These are phyloP conservation scores for Pythium monospermum DNA, from an alignment of 352 stramenopile genomes.

Conservation along the genomic window DNA sequence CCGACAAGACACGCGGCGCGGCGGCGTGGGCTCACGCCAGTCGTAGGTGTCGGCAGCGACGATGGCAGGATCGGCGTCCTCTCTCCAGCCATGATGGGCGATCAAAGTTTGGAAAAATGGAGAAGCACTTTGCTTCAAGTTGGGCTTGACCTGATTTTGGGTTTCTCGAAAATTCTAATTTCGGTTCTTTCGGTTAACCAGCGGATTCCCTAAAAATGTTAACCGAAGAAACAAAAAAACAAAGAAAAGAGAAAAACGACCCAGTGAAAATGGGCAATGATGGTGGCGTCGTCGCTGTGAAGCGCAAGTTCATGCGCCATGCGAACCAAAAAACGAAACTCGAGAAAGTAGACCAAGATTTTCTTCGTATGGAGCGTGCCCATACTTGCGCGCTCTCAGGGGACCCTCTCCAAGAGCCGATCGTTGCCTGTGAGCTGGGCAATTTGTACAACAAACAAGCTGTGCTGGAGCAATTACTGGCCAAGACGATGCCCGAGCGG, in stretches of 20 bases:
- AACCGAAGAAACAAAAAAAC: not conserved
- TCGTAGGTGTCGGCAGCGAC: not conserved
- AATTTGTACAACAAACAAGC: slow-evolving; percentile 93
- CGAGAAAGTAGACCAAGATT: slow-evolving; percentile 64
- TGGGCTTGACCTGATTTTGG: too few species aligned
- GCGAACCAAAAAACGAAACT: slow-evolving; percentile 64
- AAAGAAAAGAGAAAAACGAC: too few species aligned
- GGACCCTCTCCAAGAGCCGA: slow-evolving; percentile 71
- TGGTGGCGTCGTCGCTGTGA: slow-evolving; percentile 91
- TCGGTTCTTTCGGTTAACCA: too few species aligned
- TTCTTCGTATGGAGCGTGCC: slow-evolving; percentile 48
- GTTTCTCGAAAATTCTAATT: too few species aligned
- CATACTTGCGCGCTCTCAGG: slow-evolving; percentile 80
- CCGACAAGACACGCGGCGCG: slow-evolving; percentile 8
- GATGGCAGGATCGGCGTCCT: slow-evolving; percentile 15
- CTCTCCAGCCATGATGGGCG: slow-evolving; percentile 14
- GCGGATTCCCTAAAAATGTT: not conserved
- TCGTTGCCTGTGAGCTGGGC: slow-evolving; percentile 86
- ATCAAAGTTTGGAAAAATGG: too few species aligned
- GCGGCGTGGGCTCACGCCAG: not conserved
- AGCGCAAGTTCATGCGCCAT: slow-evolving; percentile 92
- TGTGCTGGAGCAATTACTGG: slow-evolving; percentile 77
- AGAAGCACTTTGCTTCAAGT: too few species aligned
- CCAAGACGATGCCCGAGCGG: slow-evolving; percentile 60
- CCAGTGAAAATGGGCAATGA: slow-evolving; percentile 96